Conservation (phyloP, 768 basidiomycete genomes). For the Arthromyces matolae region DNA sequence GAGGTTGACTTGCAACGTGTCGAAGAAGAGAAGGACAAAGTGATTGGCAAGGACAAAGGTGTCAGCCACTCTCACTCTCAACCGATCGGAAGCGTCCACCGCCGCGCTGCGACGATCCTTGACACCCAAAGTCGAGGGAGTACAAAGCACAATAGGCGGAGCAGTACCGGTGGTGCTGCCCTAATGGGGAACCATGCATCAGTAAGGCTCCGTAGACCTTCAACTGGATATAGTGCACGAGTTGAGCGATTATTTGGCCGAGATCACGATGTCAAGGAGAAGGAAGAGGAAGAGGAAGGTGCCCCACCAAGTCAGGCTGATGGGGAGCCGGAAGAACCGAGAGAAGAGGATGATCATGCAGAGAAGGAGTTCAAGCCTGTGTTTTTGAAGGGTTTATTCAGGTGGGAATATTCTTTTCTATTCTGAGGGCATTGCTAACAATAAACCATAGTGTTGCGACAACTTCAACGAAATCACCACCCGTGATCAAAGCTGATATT, state of each 20-base stretch:
- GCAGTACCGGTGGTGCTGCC: conserved; percentile 73
- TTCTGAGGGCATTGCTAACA: not conserved
- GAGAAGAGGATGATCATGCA: conserved; percentile 43
- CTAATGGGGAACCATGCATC: conserved; percentile 41
- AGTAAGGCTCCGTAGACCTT: conserved; percentile 67
- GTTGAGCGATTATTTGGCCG: conserved; percentile 56
- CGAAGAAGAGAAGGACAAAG: conserved; percentile 11
- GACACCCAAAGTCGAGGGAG: not conserved
- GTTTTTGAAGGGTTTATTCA: conserved; percentile 94
- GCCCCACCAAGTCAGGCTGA: conserved; percentile 20
- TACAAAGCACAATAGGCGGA: conserved; percentile 49
- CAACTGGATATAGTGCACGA: conserved; percentile 52
- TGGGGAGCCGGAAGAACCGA: conserved; percentile 27
- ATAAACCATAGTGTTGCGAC: conserved; percentile 72
- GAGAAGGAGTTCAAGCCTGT: conserved; percentile 90
- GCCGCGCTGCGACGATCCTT: conserved; percentile 1
- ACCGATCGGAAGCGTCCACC: not conserved
- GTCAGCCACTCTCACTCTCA: not conserved
- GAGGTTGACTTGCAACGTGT: conserved; percentile 27
- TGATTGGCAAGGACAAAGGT: conserved; percentile 6
- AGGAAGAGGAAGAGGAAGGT: conserved; percentile 40
- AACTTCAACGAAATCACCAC: conserved; percentile 85
- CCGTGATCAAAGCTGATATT: conserved; percentile 80
- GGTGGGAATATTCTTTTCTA: conserved; percentile 40
- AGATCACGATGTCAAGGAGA: conserved; percentile 45